Evolutionary conservation across 352 stramenopile species (phyloP).

Genomic region (Thraustochytrium striatum): DNA sequence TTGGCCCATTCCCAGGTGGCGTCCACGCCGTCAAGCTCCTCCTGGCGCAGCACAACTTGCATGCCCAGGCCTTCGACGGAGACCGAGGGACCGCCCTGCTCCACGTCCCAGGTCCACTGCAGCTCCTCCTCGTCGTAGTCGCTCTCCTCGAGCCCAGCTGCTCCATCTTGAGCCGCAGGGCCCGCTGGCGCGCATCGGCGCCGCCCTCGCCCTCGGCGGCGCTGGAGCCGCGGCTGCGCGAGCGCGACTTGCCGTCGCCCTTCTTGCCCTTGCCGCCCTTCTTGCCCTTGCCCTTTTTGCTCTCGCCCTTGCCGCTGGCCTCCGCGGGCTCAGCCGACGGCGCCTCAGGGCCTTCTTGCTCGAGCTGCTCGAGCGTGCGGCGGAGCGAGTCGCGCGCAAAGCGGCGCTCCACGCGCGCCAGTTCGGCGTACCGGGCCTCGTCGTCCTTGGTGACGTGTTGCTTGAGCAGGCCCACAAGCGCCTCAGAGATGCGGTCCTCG

Average conservation of each 20-base stretch:
- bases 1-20: constrained; percentile 47
- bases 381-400: constrained; percentile 18
- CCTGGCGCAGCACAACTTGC: constrained; percentile 12
- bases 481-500: constrained; percentile 26
- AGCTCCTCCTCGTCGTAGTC: constrained; percentile 45
- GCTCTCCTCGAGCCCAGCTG: constrained; percentile 43
- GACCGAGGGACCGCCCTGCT: constrained; percentile 38
- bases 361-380: background rate
- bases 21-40: constrained; percentile 34
- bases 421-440: constrained; percentile 41
- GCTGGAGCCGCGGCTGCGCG: too few relatives aligned
- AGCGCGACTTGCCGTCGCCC: too few relatives aligned
- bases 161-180: background rate
- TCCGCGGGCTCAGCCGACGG: background rate
- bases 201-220: background rate
- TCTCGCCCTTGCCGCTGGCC: background rate
- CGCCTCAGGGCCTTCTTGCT: background rate
- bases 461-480: constrained; percentile 16
- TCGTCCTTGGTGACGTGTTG: constrained; percentile 36
- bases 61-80: constrained; percentile 42
- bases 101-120: constrained; percentile 51
- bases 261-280: background rate
- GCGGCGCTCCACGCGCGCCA: constrained; percentile 23
- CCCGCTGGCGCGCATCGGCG: background rate
- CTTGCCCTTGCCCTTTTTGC: background rate